Conservation (phyloP, 768 basidiomycete species). For the Hemileccinum impolitum region DNA sequence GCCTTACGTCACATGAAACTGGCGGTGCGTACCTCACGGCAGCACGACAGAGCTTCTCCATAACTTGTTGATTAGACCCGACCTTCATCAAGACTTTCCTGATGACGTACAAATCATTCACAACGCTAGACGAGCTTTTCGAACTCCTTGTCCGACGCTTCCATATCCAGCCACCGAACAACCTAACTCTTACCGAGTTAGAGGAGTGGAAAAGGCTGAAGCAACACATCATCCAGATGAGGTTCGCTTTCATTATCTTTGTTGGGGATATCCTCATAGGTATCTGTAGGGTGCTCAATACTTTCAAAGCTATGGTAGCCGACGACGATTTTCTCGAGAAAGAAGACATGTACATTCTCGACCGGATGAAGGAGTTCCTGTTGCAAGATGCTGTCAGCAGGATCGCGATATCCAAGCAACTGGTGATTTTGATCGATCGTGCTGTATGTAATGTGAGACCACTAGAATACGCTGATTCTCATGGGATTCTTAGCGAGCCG, state of each 20-base stretch:
- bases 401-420: slow-evolving; percentile 69
- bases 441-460: slow-evolving; percentile 50
- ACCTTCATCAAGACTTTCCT: slow-evolving; percentile 86
- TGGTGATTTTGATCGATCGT: slow-evolving; percentile 72
- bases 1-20: slow-evolving; percentile 87
- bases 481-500: slow-evolving; percentile 42
- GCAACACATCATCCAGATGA: slow-evolving; percentile 80
- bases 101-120: slow-evolving; percentile 96
- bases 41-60: background rate
- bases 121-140: slow-evolving; percentile 76
- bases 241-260: slow-evolving; percentile 47
- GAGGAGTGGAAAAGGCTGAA: slow-evolving; percentile 84
- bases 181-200: slow-evolving; percentile 55
- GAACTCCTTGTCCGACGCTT: slow-evolving; percentile 80
- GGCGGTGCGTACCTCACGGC: slow-evolving; percentile 54
- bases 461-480: slow-evolving; percentile 5
- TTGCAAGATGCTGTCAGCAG: slow-evolving; percentile 59
- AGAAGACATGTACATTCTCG: slow-evolving; percentile 79
- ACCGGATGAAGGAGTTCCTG: slow-evolving; percentile 78
- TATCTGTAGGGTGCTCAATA: slow-evolving; percentile 68
- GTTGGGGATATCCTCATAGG: slow-evolving; percentile 1
- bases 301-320: slow-evolving; percentile 83
- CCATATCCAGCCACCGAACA: slow-evolving; percentile 69
- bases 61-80: slow-evolving; percentile 47
- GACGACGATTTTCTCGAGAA: slow-evolving; percentile 83